Base-by-base conservation (phyloP, 805 yeast genomes). In the Suhomyces vadensis region DNA sequence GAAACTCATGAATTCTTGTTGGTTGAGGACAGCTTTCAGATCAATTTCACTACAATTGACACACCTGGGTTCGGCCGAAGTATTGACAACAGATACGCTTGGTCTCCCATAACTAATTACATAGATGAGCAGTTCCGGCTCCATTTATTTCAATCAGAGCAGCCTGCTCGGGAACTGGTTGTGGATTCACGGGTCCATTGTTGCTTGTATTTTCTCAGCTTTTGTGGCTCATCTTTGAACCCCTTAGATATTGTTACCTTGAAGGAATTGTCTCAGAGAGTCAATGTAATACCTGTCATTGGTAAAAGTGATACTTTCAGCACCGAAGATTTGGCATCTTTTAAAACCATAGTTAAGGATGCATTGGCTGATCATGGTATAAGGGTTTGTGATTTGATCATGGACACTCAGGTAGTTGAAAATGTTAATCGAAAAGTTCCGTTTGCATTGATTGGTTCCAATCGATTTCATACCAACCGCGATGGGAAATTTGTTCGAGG, bases 121-220 rank as follows among this genome's bases (percentile, higher is more conserved):
- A 78, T 92, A 49, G 97, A 91, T 61, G 87, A 84, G 51, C 92
- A 87, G 64, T 84, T 85, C 61, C 50, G 81, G 79, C 63, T 63
- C 67, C 65, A 82, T 78, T 75, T 80, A 41, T 56, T 80, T 50
- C 96, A 87, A 67, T 89, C 85, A 55, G 87, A 81, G 60, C 48
- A 63, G 65, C 55, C 71, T 0, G 43, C 53, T n/a, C 52, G 75
- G 35, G 21, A 37, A 2, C 41, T 48, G 9, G 96, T 90, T 58
- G 68, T 76, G 51, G 96, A 91, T 58, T 67, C 76, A 51, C 75
- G 95, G 43, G 83, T 92, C 31, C 96, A 92, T 68, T 87, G 83
- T 26, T 89, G 97, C 60, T 63, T 92, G 36, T 92, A 89, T 68
- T 87, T 92, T 60, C 72, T 92, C 42, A 75, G 81, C 5, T 92